A percentile compares a stretch with the other conserved stretches of the same genome.
Evolutionary conservation across 768 basidiomycete genomes (phyloP).

Genomic region (Lentinula aciculospora): DNA sequence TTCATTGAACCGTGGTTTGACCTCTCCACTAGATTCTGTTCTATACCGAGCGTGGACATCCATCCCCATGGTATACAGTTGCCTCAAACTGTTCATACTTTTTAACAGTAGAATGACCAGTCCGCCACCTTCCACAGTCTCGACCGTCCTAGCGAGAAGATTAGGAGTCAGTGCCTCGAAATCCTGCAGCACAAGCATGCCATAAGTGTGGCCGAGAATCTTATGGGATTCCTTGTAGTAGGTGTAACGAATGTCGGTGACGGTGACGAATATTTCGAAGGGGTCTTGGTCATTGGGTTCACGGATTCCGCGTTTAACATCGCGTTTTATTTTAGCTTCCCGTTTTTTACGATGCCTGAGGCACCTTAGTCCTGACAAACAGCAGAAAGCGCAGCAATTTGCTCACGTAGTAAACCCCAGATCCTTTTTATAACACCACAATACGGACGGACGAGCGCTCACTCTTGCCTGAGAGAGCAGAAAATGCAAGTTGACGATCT

Average conservation of each 20-base stretch:
- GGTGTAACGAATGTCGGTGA: constrained; percentile 99
- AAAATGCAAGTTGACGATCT: constrained; percentile 96
- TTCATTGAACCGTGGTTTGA: constrained; percentile 96
- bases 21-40: constrained; percentile 83
- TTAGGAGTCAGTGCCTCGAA: constrained; percentile 99
- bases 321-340: constrained; percentile 93
- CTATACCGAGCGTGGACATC: constrained; percentile 95
- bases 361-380: background rate
- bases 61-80: constrained; percentile 90
- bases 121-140: constrained; percentile 96
- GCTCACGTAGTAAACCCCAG: constrained; percentile 89
- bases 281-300: constrained; percentile 95
- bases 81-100: constrained; percentile 90
- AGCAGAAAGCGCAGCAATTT: constrained; percentile 1
- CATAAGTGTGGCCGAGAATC: constrained; percentile 95
- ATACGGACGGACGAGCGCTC: constrained; percentile 82
- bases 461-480: constrained; percentile 87
- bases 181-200: constrained; percentile 95
- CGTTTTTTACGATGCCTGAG: constrained; percentile 90
- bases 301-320: constrained; percentile 89
- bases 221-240: constrained; percentile 98
- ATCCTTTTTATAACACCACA: constrained; percentile 99
- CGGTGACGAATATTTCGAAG: constrained; percentile 96
- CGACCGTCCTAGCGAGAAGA: constrained; percentile 91
- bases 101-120: constrained; percentile 85